Base-by-base conservation (phyloP, 75 land plant genomes). In the Selaginella moellendorffii region DNA sequence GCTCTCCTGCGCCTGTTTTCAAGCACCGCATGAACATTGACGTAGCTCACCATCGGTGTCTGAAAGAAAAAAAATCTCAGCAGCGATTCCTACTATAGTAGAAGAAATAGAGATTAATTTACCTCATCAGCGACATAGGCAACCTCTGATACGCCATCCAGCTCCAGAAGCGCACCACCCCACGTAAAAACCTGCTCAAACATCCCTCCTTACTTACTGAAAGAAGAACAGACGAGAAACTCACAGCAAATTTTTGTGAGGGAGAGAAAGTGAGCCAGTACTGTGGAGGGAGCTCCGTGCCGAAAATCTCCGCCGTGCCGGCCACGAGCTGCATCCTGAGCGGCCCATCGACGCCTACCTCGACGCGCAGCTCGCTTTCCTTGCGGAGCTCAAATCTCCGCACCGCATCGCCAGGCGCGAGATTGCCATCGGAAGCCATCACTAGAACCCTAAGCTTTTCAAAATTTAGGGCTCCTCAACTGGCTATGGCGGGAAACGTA, bases 131-230 rank as follows among this genome's bases (percentile, higher is more conserved):
- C 59, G n/a, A 56, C 24, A 25, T 56, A 56, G 18, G 26, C 52
- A 2, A 56, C 59, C n/a, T 56, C 59, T 8, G 59, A 56, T 8
- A 2, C 23, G 25, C 59, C 59, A 8, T 56, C 59, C 24, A 56
- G 19, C n/a, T 56, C 59, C 59, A 56, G 24, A 21, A 25, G 8
- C 21, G 59, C 59, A 21, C 59, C 59, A 25, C n/a, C n/a, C 59
- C 59, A 56, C 9, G 59, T 56, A 25, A 56, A 56, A 21, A 56
- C 59, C 59, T 56, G 70, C 46, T n/a, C n/a, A n/a, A n/a, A n/a
- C n/a, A n/a, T n/a, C n/a, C n/a, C n/a, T n/a, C n/a, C n/a, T n/a
- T n/a, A n/a, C n/a, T n/a, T n/a, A 36, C 10, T 5, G 14, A 36
- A 36, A 36, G 46, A 36, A 36, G 14, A 36, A 36, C n/a, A n/a